These are phyloP conservation scores for Botrytis byssoidea DNA, from an alignment of 2,329 filamentous ascomycete species.

Conservation along the genomic window DNA sequence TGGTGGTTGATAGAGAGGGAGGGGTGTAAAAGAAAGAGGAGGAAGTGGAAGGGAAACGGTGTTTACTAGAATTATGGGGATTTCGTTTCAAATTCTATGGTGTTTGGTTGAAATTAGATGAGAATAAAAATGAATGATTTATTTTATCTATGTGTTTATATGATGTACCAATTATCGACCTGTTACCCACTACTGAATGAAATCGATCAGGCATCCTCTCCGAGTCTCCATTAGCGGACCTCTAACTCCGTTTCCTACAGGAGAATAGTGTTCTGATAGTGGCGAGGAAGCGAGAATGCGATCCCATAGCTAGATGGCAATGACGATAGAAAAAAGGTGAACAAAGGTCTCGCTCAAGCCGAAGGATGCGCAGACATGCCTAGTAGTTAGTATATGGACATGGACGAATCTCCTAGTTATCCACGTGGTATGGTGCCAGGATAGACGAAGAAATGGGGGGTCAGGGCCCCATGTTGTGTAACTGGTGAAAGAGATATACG, in stretches of 20 bases:
- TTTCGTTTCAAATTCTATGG: background rate
- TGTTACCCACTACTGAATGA: background rate
- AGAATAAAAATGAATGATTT: background rate
- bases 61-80: background rate
- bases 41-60: background rate
- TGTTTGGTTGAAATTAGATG: background rate
- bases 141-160: background rate
- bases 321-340: background rate
- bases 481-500: no score
- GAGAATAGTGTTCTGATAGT: background rate
- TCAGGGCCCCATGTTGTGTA: background rate
- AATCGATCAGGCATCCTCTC: background rate
- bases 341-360: background rate
- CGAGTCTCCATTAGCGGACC: background rate
- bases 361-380: background rate
- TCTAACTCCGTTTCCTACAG: background rate
- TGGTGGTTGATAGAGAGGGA: constrained; percentile 45
- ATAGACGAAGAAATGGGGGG: background rate
- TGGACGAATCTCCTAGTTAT: background rate
- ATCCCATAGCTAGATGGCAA: background rate
- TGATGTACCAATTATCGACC: background rate
- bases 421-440: background rate
- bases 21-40: background rate
- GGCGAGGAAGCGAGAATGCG: background rate
- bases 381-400: background rate